Percentiles rank a stretch among this genome's conserved stretches.
These are phyloP conservation scores for Annulohypoxylon nitens DNA, from an alignment of 495 filamentous ascomycete genomes.

Conservation along the genomic window DNA sequence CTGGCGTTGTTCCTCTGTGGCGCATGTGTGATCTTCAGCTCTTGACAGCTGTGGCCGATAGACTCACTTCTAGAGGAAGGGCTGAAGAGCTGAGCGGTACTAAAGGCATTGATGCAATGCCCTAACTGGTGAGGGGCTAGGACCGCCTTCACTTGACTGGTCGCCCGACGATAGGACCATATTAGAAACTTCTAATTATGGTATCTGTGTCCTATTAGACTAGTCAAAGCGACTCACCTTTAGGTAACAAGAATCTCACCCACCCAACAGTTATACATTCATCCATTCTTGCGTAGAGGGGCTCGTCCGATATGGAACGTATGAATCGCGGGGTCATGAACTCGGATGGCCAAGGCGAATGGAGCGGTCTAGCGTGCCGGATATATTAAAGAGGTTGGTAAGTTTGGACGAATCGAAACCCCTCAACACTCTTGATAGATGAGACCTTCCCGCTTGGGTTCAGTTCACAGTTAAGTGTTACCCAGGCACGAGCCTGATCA, in stretches of 20 bases:
- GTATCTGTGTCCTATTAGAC: constrained; percentile 11
- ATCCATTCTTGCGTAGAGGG: background rate
- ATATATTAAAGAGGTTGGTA: constrained; percentile 20
- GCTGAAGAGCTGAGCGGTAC: constrained; percentile 25
- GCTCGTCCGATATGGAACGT: constrained; percentile 12
- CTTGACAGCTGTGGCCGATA: background rate
- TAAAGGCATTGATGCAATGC: constrained; percentile 9
- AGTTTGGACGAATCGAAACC: constrained; percentile 11
- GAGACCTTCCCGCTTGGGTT: constrained; percentile 36
- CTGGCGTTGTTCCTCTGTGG: constrained; percentile 5
- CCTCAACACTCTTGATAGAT: constrained; percentile 2
- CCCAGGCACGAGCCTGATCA: background rate
- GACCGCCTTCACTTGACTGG: constrained; percentile 3
- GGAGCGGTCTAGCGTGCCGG: constrained; percentile 24
- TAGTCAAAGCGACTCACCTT: constrained; percentile 5
- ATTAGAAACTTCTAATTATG: constrained; percentile 34
- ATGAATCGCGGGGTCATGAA: constrained; percentile 25
- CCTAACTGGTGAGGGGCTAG: constrained; percentile 8
- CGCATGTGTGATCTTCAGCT: constrained; percentile 17
- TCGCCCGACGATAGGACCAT: constrained; percentile 10
- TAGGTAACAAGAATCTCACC: background rate
- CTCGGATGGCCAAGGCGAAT: constrained; percentile 17
- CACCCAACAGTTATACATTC: constrained; percentile 13
- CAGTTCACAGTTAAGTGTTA: background rate
- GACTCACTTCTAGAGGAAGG: background rate